Conservation (phyloP, 148 eudicot species). For the Rhododendron williamsianum region DNA sequence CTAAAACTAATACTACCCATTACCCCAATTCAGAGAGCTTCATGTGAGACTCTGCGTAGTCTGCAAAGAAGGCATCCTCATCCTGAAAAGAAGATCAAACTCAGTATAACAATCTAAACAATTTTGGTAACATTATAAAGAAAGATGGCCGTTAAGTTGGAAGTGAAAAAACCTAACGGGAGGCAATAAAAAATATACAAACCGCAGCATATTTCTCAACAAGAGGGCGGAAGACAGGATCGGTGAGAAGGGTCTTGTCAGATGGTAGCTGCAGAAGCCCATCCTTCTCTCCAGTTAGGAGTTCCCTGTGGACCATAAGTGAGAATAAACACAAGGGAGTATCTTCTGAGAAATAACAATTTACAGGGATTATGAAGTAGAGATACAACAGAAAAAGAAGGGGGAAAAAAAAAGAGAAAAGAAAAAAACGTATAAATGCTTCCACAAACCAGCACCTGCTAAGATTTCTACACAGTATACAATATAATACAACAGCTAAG, state of each 20-base stretch:
- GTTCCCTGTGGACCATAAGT: slow-evolving; percentile 47
- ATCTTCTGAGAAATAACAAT: background rate
- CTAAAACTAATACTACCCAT: background rate
- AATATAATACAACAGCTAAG: background rate
- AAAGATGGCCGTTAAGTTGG: background rate
- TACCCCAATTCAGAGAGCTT: slow-evolving; percentile 93
- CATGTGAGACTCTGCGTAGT: slow-evolving; percentile 79
- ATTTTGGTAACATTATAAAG: background rate
- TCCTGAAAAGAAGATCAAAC: slow-evolving; percentile 35
- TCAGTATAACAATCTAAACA: background rate
- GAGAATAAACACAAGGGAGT: background rate
- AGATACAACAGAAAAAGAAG: background rate
- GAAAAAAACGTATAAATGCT: background rate
- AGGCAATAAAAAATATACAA: slow-evolving; percentile 9
- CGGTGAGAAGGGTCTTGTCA: slow-evolving; percentile 79
- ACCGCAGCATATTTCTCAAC: slow-evolving; percentile 93
- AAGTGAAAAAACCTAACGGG: too few relatives aligned
- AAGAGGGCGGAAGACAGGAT: slow-evolving; percentile 72
- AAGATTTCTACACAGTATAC: background rate
- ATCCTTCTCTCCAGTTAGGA: slow-evolving; percentile 78
- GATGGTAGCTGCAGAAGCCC: slow-evolving; percentile 88
- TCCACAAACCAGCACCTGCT: background rate
- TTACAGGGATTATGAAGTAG: background rate
- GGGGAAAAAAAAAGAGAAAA: too few relatives aligned
- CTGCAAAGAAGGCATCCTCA: slow-evolving; percentile 93